These are phyloP conservation scores for Penicillium griseofulvum DNA, from an alignment of 2,329 filamentous ascomycete genomes.

Conservation along the genomic window DNA sequence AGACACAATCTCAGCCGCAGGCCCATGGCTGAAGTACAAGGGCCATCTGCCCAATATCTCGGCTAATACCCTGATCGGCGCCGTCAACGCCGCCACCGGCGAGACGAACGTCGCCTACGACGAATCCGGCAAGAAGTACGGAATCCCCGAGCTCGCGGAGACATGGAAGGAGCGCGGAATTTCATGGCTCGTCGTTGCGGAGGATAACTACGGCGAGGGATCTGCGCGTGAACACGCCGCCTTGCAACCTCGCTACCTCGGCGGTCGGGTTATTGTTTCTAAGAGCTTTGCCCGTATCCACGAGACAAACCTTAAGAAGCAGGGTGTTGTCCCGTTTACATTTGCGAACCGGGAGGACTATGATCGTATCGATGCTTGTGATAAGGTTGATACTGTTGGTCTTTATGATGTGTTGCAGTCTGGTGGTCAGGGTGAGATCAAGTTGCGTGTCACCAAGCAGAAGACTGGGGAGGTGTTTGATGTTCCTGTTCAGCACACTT, in stretches of 20 bases:
- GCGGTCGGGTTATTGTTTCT: constrained; percentile 70
- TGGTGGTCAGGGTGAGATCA: constrained; percentile 76
- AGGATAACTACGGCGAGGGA: constrained; percentile 96
- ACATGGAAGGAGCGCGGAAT: constrained; percentile 73
- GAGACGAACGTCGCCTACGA: constrained; percentile 94
- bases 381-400: constrained; percentile 78
- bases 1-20: constrained; percentile 95
- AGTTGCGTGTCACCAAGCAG: constrained; percentile 63
- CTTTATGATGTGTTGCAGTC: constrained; percentile 76
- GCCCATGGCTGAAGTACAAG: constrained; percentile 99
- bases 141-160: constrained; percentile 62
- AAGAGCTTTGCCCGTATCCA: constrained; percentile 92
- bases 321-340: constrained; percentile 91
- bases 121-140: constrained; percentile 65
- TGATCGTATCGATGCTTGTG: constrained; percentile 69
- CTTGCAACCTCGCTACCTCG: constrained; percentile 85
- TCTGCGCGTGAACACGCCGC: constrained; percentile 87
- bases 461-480: constrained; percentile 61
- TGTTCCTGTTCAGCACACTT: constrained; percentile 79
- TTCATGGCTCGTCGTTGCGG: constrained; percentile 91
- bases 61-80: constrained; percentile 95
- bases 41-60: constrained; percentile 97
- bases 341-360: constrained; percentile 74
- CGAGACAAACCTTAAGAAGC: constrained; percentile 95
- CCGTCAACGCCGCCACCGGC: constrained; percentile 84